These are phyloP conservation scores for Backusella liffmaniae DNA, from an alignment of 192 early-diverging fungal species.

Conservation along the genomic window DNA sequence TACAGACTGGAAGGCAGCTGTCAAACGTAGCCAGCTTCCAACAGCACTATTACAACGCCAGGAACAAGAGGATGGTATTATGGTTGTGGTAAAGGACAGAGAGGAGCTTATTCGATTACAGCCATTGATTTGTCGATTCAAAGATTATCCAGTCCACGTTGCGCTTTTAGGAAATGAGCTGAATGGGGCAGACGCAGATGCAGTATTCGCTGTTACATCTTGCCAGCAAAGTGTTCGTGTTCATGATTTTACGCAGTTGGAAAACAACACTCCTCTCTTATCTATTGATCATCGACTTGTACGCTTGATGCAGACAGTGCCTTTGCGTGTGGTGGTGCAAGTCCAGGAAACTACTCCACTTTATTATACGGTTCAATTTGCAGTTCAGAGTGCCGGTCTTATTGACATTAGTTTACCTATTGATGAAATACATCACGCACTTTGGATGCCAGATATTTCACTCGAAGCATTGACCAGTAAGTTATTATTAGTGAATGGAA, in stretches of 20 bases:
- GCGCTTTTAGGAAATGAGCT: conserved; percentile 12
- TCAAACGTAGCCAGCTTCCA: neutral
- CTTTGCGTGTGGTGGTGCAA: conserved; percentile 43
- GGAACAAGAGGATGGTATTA: conserved; percentile 21
- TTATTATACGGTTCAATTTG: conserved; percentile 2
- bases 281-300: conserved; percentile 24
- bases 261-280: conserved; percentile 21
- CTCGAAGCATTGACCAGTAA: conserved; percentile 51
- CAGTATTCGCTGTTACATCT: neutral
- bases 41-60: conserved; percentile 23
- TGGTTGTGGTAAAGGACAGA: conserved; percentile 25
- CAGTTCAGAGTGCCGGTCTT: neutral
- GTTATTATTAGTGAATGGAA: neutral
- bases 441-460: conserved; percentile 52
- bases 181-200: neutral
- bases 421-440: conserved; percentile 45
- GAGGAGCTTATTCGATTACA: conserved; percentile 27
- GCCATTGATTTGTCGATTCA: conserved; percentile 37
- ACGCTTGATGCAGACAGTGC: conserved; percentile 37
- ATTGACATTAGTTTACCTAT: conserved; percentile 42
- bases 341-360: conserved; percentile 16
- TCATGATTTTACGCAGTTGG: conserved; percentile 1
- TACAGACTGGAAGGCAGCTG: conserved; percentile 26
- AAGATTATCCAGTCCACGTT: conserved; percentile 5
- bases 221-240: neutral